Evolutionary conservation across 2,329 filamentous ascomycete species (phyloP).

Genomic region (Ophiostoma triangulosporum): DNA sequence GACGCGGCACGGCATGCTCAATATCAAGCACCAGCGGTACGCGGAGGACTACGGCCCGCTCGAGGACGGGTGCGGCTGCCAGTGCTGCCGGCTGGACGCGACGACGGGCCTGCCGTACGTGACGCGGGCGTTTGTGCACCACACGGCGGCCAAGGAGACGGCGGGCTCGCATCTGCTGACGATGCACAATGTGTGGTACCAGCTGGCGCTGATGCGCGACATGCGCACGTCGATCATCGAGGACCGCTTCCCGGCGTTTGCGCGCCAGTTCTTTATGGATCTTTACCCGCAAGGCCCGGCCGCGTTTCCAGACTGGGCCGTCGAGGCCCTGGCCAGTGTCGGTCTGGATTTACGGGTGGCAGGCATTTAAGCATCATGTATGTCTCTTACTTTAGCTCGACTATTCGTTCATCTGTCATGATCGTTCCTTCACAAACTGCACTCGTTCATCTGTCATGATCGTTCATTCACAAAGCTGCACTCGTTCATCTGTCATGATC

Average conservation of each 20-base stretch:
- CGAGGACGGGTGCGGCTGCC: constrained; percentile 69
- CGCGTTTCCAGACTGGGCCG: constrained; percentile 71
- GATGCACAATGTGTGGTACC: constrained; percentile 92
- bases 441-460: too few species aligned
- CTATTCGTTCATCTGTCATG: too few species aligned
- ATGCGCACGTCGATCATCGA: constrained; percentile 66
- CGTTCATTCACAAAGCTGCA: too few species aligned
- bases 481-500: too few species aligned
- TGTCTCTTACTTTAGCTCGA: too few species aligned
- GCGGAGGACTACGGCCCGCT: constrained; percentile 72
- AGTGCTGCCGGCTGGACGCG: constrained; percentile 56
- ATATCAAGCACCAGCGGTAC: constrained; percentile 64
- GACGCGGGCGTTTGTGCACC: constrained; percentile 79
- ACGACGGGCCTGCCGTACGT: constrained; percentile 47
- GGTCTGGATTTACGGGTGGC: constrained; percentile 53
- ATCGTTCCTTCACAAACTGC: too few species aligned
- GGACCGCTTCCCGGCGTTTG: constrained; percentile 65
- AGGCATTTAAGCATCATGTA: neutral
- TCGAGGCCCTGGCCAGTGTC: constrained; percentile 64
- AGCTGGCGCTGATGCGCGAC: constrained; percentile 68
- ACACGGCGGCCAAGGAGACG: constrained; percentile 88
- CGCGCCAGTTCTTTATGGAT: constrained; percentile 63
- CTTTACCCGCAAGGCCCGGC: constrained; percentile 50
- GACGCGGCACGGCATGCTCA: constrained; percentile 67
- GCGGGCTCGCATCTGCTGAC: constrained; percentile 74